Evolutionary conservation across 1,139 yeast genomes (phyloP), one percentile per base, ranked within the genome.

Genomic region (Yamadazyma triangularis): DNA sequence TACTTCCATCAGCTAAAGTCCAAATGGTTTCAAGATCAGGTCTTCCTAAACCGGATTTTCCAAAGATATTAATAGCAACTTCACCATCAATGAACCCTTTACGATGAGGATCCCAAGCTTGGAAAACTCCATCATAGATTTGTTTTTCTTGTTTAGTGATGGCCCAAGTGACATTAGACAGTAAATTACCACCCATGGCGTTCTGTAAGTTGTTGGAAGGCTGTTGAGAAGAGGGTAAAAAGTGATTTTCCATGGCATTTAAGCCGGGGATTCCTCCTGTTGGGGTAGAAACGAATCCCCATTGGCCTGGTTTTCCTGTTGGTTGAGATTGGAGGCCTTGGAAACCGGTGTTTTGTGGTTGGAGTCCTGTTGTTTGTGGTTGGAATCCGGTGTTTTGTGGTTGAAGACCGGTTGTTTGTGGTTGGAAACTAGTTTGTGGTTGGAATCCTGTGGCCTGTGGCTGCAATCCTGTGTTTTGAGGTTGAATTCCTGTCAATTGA

Each of bases 21-120:
- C 98, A 91, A 40, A 91, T 86, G 23, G 79, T 70, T 54, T 89
- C 97, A 40, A 91, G 70, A 45, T 89, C 96, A 8, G 78, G 73
- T 56, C 96, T 77, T 35, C 79, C 71, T 42, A 91, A 73, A 1
- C 97, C 97, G 16, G 95, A 83, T 58, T 91, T 91, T 29, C 93
- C 81, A 57, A 91, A 88, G 23, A 91, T 81, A 39, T 77, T 77
- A 33, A 91, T 87, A 1, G 96, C 96, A 12, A 81, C 78, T 25
- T 77, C 78, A 10, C 97, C 95, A 34, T 79, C 81, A 34, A 91
- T 70, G 40, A 62, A 72, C 0, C 98, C 97, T 30, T 64, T 68
- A 29, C 71, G 70, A 20, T 67, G 53, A 13, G 76, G 65, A 53
- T 89, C 96, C 88, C 95, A 89, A 26, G 94, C 94, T 33, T 70